phyloP scores from a whole-genome alignment of 2,329 filamentous ascomycete genomes.

The Nakataea oryzae region DNA sequence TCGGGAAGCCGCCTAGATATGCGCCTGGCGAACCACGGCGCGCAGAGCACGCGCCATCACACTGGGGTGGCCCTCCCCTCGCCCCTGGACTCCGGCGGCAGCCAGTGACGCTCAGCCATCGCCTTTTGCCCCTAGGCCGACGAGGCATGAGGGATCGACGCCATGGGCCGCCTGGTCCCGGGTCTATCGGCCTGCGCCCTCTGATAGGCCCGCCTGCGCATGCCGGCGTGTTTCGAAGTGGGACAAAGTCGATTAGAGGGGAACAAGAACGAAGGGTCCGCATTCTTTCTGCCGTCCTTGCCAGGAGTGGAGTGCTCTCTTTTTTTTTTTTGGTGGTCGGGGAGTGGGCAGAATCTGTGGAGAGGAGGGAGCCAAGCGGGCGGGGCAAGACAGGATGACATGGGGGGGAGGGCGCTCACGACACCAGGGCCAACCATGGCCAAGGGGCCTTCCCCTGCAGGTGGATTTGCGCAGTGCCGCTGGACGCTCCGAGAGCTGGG shows the following conservation, averaged over 20 bases:
- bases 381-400: background rate
- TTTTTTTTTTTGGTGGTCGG: background rate
- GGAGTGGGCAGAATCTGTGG: conserved; percentile 8
- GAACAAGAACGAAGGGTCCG: background rate
- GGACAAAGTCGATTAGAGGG: conserved; percentile 12
- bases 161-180: conserved; percentile 13
- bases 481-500: background rate
- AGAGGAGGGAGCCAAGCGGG: conserved; percentile 3
- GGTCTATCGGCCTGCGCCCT: conserved; percentile 1
- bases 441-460: conserved; percentile 7
- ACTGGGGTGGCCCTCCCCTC: too few species aligned
- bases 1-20: conserved; percentile 12
- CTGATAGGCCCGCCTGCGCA: conserved; percentile 19
- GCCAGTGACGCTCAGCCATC: conserved; percentile 23
- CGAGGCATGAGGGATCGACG: conserved; percentile 25
- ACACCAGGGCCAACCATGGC: too few species aligned
- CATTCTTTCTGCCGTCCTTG: conserved; percentile 7
- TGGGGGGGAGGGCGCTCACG: conserved; percentile 7
- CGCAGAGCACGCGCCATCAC: background rate
- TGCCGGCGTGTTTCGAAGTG: conserved; percentile 22
- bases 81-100: conserved; percentile 6
- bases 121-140: conserved; percentile 22
- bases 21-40: background rate
- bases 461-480: background rate
- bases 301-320: background rate